Conservation (phyloP, 2,329 filamentous ascomycete genomes). For the Cytospora paraplurivora region DNA sequence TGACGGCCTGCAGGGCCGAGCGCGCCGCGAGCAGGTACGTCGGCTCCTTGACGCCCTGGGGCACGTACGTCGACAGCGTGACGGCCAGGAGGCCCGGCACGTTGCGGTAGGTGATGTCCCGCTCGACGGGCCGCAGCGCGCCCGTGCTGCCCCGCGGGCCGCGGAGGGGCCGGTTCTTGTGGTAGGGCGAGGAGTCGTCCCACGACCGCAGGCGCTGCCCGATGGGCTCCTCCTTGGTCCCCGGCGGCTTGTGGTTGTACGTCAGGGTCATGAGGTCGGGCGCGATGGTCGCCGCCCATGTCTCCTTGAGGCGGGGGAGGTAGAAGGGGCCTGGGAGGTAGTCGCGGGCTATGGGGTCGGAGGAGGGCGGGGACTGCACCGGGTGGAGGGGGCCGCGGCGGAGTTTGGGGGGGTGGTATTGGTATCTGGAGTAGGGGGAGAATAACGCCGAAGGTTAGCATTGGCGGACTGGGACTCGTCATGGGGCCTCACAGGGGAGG, state of each 20-base stretch:
- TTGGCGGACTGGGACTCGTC: neutral
- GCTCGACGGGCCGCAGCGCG: slow-evolving; percentile 70
- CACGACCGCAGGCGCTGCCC: slow-evolving; percentile 74
- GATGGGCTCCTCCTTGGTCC: slow-evolving; percentile 57
- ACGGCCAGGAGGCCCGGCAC: slow-evolving; percentile 80
- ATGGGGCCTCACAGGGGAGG: neutral
- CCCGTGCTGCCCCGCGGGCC: slow-evolving; percentile 76
- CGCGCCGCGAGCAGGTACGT: slow-evolving; percentile 79
- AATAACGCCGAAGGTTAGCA: slow-evolving; percentile 18
- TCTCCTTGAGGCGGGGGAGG: slow-evolving; percentile 83
- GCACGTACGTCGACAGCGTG: slow-evolving; percentile 76
- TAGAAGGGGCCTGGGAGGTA: slow-evolving; percentile 92
- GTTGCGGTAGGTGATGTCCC: slow-evolving; percentile 77
- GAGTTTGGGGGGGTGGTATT: slow-evolving; percentile 92
- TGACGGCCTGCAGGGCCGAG: slow-evolving; percentile 83
- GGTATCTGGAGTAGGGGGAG: slow-evolving; percentile 66
- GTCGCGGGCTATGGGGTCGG: slow-evolving; percentile 83
- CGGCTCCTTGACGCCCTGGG: slow-evolving; percentile 69
- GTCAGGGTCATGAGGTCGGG: slow-evolving; percentile 85
- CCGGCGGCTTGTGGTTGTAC: slow-evolving; percentile 84
- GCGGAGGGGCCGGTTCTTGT: slow-evolving; percentile 84
- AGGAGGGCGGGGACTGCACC: slow-evolving; percentile 82
- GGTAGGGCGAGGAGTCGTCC: slow-evolving; percentile 91
- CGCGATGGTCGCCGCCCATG: slow-evolving; percentile 83
- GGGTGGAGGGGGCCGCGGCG: slow-evolving; percentile 92